Evolutionary conservation across 768 basidiomycete genomes (phyloP), one percentile per base, ranked within the genome.

Genomic region (Lyophyllum semitale): DNA sequence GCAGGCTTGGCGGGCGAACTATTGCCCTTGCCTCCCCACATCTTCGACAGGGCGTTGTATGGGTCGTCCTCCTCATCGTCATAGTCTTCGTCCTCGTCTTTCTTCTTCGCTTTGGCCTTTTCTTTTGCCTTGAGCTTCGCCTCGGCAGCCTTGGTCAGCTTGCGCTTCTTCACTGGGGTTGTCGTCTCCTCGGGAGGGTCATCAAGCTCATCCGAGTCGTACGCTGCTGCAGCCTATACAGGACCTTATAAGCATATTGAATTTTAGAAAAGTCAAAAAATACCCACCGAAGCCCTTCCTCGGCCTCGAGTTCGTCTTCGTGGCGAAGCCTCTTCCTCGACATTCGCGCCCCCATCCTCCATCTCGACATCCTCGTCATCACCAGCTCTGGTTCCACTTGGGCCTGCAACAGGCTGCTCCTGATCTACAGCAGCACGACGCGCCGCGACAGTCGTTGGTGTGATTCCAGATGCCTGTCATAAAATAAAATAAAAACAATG

Each of bases 121-220:
- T 72, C 72, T 51, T 77, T 76, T 8, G 66, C 69, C 55, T 71
- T 73, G 23, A 69, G 52, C 59, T 77, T 80, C 13, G 72, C 72
- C 48, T 74, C 72, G 4, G 76, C 73, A 0, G 74, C 73, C 62
- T 84, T 85, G 3, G 74, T 73, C 33, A 75, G 63, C 59, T 83
- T 89, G 17, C 83, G 78, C 63, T 85, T 88, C 67, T 84, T 87
- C 1, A 69, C 65, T 1, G 78, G 70, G 0, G 81, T 66, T 20
- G 67, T 63, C 13, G 61, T 65, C 6, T 60, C 68, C 20, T 60
- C 62, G 38, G 82, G 82, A 1, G 75, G 71, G 20, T 84, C 85
- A 60, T 94, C 90, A 4, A 93, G 76, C 42, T 91, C 81, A 55
- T 94, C 91, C 0, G 93, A 93, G 25, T 77, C 80, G 65, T 88